These are phyloP conservation scores for Aureobasidium uvarum DNA, from an alignment of 2,329 filamentous ascomycete species.

Conservation along the genomic window DNA sequence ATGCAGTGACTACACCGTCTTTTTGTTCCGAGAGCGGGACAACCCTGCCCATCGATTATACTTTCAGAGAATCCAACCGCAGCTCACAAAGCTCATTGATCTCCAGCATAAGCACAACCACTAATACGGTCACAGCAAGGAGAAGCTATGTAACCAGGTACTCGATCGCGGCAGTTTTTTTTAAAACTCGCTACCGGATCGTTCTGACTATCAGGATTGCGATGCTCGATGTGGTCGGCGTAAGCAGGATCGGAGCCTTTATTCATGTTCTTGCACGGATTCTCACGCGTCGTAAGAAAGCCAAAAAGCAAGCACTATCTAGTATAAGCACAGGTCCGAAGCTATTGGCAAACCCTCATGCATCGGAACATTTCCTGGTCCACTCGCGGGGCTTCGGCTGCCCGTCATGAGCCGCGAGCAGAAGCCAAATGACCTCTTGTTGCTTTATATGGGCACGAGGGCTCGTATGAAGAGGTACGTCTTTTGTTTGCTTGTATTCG, in stretches of 20 bases:
- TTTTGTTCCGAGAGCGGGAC: no score
- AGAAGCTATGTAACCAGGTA: not conserved
- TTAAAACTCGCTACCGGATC: not conserved
- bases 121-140: not conserved
- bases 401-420: not conserved
- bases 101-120: not conserved
- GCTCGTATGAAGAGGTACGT: not conserved
- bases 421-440: not conserved
- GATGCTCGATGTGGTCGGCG: not conserved
- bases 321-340: slow-evolving; percentile 24
- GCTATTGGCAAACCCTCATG: slow-evolving; percentile 23
- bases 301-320: slow-evolving; percentile 12
- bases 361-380: slow-evolving; percentile 13
- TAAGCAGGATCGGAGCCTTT: not conserved
- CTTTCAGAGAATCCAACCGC: not conserved
- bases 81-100: not conserved
- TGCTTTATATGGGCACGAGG: not conserved
- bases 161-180: not conserved
- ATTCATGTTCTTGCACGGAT: not conserved
- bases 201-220: not conserved
- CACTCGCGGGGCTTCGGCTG: slow-evolving; percentile 1
- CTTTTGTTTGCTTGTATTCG: not conserved
- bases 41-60: not conserved
- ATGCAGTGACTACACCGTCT: not conserved
- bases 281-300: not conserved